A percentile compares a stretch with the other conserved stretches of the same genome.
Evolutionary conservation across 305 asterid genomes (phyloP).

Genomic region (Fraxinus sp.): DNA sequence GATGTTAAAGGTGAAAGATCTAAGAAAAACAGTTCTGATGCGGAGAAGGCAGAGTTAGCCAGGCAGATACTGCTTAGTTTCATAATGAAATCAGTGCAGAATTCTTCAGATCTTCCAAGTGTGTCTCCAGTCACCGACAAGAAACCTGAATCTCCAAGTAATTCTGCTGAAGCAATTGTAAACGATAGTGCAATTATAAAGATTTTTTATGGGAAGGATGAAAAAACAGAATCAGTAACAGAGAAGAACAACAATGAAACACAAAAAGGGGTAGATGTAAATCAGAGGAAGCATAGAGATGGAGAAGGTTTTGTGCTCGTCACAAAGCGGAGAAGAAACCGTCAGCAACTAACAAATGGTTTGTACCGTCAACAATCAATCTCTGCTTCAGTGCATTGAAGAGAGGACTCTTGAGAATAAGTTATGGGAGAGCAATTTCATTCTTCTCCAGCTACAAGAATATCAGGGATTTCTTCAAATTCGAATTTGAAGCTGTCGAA

Average conservation of each 20-base stretch:
- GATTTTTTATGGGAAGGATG: slow-evolving; percentile 66
- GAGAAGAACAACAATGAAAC: slow-evolving; percentile 34
- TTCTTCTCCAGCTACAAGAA: slow-evolving; percentile 9
- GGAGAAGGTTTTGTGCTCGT: slow-evolving; percentile 95
- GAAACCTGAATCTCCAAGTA: slow-evolving; percentile 49
- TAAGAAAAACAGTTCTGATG: slow-evolving; percentile 52
- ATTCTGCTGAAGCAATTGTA: slow-evolving; percentile 75
- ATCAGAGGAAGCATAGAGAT: slow-evolving; percentile 50
- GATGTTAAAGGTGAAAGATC: slow-evolving; percentile 45
- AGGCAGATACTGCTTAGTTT: slow-evolving; percentile 93
- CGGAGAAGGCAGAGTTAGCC: slow-evolving; percentile 86
- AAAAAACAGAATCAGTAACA: slow-evolving; percentile 31
- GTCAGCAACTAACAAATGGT: slow-evolving; percentile 68
- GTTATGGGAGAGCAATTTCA: slow-evolving; percentile 9
- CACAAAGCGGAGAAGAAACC: slow-evolving; percentile 78
- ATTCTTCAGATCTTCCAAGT: slow-evolving; percentile 52
- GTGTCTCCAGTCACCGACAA: slow-evolving; percentile 41
- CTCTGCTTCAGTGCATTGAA: slow-evolving; percentile 80
- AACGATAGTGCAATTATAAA: slow-evolving; percentile 77
- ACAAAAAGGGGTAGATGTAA: slow-evolving; percentile 34
- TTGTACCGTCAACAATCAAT: slow-evolving; percentile 76
- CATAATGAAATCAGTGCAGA: slow-evolving; percentile 87
- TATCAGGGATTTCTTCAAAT: slow-evolving; percentile 11
- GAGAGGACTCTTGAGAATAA: slow-evolving; percentile 23
- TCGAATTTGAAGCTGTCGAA: slow-evolving; percentile 15